A percentile compares a stretch with the other conserved stretches of the same genome.
phyloP scores from a whole-genome alignment of 257 asterid genomes.

The Knoxia roxburghii region DNA sequence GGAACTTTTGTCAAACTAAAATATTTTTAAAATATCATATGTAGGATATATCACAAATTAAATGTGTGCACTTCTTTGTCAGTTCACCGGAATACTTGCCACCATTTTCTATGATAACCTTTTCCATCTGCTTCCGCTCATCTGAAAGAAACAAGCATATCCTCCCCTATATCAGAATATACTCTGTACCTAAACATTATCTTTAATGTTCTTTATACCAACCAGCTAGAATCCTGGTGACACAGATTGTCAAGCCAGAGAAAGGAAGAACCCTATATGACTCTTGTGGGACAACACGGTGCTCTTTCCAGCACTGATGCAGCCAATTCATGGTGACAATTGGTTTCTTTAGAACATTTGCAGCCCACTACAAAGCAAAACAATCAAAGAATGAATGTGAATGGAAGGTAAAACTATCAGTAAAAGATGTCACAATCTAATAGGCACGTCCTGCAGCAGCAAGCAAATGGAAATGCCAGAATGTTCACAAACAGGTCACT shows the following conservation, averaged over 20 bases:
- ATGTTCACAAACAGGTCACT: not conserved
- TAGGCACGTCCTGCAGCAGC: not conserved
- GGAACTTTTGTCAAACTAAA: not conserved
- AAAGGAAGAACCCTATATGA: slow-evolving; percentile 81
- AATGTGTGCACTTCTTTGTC: slow-evolving; percentile 86
- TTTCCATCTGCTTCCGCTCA: slow-evolving; percentile 80
- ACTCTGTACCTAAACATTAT: slow-evolving; percentile 12
- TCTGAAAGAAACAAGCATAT: slow-evolving; percentile 36
- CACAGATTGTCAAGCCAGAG: slow-evolving; percentile 76
- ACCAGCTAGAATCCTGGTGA: slow-evolving; percentile 85
- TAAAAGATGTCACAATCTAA: too few relatives aligned
- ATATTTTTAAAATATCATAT: slow-evolving; percentile 3
- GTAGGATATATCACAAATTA: slow-evolving; percentile 86
- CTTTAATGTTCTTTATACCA: slow-evolving; percentile 8
- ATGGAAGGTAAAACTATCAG: not conserved
- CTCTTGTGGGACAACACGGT: slow-evolving; percentile 90
- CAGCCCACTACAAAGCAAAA: slow-evolving; percentile 68
- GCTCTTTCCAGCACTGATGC: slow-evolving; percentile 97
- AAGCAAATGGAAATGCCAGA: not conserved
- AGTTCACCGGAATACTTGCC: slow-evolving; percentile 91
- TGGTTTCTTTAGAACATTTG: slow-evolving; percentile 67
- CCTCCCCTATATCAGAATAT: slow-evolving; percentile 3
- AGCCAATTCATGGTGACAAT: slow-evolving; percentile 78
- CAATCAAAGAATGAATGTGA: slow-evolving; percentile 8
- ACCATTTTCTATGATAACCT: slow-evolving; percentile 64